Percentiles rank a stretch among this genome's conserved stretches.
Evolutionary conservation across 23 red algal genomes (phyloP).

Genomic region (Gracilaria gracilis): DNA sequence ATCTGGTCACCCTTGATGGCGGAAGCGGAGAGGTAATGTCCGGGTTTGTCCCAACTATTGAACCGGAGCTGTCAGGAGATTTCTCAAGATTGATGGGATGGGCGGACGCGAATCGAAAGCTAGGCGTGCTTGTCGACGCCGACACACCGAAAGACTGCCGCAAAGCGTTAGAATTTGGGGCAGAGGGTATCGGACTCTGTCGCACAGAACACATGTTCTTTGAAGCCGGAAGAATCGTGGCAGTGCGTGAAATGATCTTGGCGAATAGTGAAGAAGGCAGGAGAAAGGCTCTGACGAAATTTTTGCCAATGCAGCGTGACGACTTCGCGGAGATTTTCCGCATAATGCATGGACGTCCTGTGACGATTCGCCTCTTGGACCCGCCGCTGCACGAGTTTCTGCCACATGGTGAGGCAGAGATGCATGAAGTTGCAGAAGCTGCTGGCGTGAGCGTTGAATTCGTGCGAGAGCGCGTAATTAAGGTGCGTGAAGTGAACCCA

Average conservation of each 20-base stretch:
- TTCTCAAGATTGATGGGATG: conserved; percentile 49
- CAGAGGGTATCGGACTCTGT: conserved; percentile 66
- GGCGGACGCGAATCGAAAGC: conserved; percentile 42
- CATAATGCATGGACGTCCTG: conserved; percentile 53
- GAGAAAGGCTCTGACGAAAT: conserved; percentile 47
- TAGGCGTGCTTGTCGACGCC: conserved; percentile 54
- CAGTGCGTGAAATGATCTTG: conserved; percentile 71
- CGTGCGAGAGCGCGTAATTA: conserved; percentile 40
- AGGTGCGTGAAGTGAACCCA: conserved; percentile 58
- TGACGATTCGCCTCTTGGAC: conserved; percentile 64
- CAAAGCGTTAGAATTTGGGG: conserved; percentile 60
- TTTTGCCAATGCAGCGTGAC: conserved; percentile 53
- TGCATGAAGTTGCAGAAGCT: conserved; percentile 40
- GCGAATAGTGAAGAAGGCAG: conserved; percentile 36
- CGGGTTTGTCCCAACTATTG: conserved; percentile 45
- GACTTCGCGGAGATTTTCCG: conserved; percentile 69
- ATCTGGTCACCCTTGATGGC: conserved; percentile 51
- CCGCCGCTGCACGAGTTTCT: conserved; percentile 71
- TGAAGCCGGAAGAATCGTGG: conserved; percentile 41
- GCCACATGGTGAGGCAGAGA: conserved; percentile 46
- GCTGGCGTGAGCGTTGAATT: conserved; percentile 34
- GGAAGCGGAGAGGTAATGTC: conserved; percentile 48
- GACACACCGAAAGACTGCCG: conserved; percentile 51
- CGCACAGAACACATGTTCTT: conserved; percentile 81
- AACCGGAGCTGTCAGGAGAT: conserved; percentile 28